Base-by-base conservation (phyloP, 2,329 filamentous ascomycete genomes). In the Colletotrichum ledebouriae region DNA sequence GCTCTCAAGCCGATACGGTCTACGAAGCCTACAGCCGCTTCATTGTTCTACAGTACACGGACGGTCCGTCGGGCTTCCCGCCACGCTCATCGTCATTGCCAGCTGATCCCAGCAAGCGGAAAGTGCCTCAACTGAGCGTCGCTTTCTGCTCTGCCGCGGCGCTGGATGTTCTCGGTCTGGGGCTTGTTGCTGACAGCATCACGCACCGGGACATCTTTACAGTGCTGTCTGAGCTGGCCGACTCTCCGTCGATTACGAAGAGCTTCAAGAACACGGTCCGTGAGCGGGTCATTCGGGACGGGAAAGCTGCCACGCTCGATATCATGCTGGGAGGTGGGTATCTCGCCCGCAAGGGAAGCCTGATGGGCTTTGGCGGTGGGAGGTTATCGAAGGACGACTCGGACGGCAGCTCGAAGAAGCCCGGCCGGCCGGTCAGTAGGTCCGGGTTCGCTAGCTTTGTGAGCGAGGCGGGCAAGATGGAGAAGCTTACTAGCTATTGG, bases 171-270 rank as follows among this genome's bases (percentile, higher is more conserved):
- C 78, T 89, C 1, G 81, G 78, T 12, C 77, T 81, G 0, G 76
- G 75, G 0, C 41, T 75, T 10, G 77, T 78, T 0, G 70, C 76
- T 15, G 75, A 73, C 5, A 73, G 73, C 11, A 76, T 80, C 57
- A 73, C 80, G 55, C 80, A 83, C 53, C 81, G 80, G 70, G 86
- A 89, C 67, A 79, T 88, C 12, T 89, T 89, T 73, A 80, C 82
- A 46, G 82, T 88, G n/a, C 79, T 89, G 4, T 76, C 79, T 4
- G 80, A 84, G n/a, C 80, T 83, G 50, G 78, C 81, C 1, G 76
- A 78, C n/a, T 79, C 82, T 9, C 79, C 80, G 0, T 79, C 77
- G 2, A 74, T 85, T 6, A 80, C 79, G 2, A 82, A 81, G 57
- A 76, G 79, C 0, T 84, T 86, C 76, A 82, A 81, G 70, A 73